These are phyloP conservation scores for Cynara cardunculus DNA, from an alignment of 129 eudicot species.

Conservation along the genomic window DNA sequence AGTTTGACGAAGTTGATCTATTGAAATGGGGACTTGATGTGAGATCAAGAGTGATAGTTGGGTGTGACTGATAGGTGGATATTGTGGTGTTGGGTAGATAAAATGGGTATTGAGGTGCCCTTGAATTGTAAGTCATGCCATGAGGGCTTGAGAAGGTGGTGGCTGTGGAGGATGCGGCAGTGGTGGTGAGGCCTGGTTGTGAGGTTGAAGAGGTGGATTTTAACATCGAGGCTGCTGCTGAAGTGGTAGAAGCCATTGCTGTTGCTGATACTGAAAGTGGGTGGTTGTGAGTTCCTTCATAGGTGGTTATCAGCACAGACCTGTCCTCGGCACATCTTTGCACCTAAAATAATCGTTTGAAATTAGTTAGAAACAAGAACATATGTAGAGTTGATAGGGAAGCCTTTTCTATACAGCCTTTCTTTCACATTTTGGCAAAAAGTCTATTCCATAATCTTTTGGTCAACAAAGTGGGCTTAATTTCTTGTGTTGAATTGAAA, in stretches of 20 bases:
- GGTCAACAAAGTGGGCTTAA: constrained; percentile 9
- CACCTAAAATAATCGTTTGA: constrained; percentile 40
- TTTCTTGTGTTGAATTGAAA: constrained; percentile 1
- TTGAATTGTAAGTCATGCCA: constrained; percentile 26
- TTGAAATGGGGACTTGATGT: constrained; percentile 32
- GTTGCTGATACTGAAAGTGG: constrained; percentile 72
- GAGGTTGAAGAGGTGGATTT: constrained; percentile 52
- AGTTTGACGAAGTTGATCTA: constrained; percentile 26
- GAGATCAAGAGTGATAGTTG: constrained; percentile 79
- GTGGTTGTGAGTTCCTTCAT: constrained; percentile 85
- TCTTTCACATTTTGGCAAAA: neutral
- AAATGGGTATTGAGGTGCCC: constrained; percentile 34
- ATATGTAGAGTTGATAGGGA: neutral
- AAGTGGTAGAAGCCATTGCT: constrained; percentile 82
- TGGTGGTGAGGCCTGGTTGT: constrained; percentile 29
- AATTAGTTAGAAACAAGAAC: neutral
- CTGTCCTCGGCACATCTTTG: constrained; percentile 71
- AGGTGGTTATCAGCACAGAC: constrained; percentile 60
- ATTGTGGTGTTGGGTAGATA: constrained; percentile 49
- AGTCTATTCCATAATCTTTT: neutral
- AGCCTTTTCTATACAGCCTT: neutral
- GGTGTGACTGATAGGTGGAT: constrained; percentile 65
- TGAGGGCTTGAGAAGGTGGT: constrained; percentile 33
- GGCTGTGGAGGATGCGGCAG: constrained; percentile 14
- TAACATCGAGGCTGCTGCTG: constrained; percentile 76